phyloP scores from a whole-genome alignment of 768 basidiomycete species.

The Tricholoma furcatifolium region DNA sequence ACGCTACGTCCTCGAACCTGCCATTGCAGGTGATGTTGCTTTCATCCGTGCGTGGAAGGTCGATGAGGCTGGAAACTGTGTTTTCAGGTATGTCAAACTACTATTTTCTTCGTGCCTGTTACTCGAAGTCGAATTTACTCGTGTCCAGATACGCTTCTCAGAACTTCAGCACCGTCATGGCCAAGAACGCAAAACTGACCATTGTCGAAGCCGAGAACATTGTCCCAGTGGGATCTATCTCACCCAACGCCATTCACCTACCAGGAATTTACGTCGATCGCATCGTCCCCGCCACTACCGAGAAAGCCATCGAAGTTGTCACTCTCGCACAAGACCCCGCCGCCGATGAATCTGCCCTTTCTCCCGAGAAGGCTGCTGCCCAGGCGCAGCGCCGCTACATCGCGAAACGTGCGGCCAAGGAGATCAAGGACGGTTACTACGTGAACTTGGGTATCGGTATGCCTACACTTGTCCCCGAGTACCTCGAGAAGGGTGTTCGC shows the following conservation, averaged over 20 bases:
- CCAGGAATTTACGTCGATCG: slow-evolving; percentile 89
- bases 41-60: slow-evolving; percentile 91
- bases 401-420: slow-evolving; percentile 84
- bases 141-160: slow-evolving; percentile 72
- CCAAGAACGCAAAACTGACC: slow-evolving; percentile 83
- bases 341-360: slow-evolving; percentile 21
- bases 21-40: slow-evolving; percentile 79
- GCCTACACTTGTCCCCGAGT: slow-evolving; percentile 85
- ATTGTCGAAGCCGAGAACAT: slow-evolving; percentile 95
- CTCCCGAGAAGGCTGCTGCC: slow-evolving; percentile 53
- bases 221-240: slow-evolving; percentile 78
- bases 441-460: slow-evolving; percentile 92
- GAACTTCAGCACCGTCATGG: slow-evolving; percentile 88
- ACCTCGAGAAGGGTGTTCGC: slow-evolving; percentile 65
- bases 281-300: slow-evolving; percentile 73
- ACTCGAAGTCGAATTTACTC: background rate
- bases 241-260: slow-evolving; percentile 78
- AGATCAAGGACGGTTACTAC: slow-evolving; percentile 84
- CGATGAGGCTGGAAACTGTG: slow-evolving; percentile 87
- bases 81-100: slow-evolving; percentile 64
- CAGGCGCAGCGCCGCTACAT: slow-evolving; percentile 67
- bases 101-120: background rate
- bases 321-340: slow-evolving; percentile 60
- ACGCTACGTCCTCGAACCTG: slow-evolving; percentile 78
- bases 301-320: slow-evolving; percentile 75